Evolutionary conservation across 2,329 filamentous ascomycete genomes (phyloP).

Genomic region (Colletotrichum caudatum): DNA sequence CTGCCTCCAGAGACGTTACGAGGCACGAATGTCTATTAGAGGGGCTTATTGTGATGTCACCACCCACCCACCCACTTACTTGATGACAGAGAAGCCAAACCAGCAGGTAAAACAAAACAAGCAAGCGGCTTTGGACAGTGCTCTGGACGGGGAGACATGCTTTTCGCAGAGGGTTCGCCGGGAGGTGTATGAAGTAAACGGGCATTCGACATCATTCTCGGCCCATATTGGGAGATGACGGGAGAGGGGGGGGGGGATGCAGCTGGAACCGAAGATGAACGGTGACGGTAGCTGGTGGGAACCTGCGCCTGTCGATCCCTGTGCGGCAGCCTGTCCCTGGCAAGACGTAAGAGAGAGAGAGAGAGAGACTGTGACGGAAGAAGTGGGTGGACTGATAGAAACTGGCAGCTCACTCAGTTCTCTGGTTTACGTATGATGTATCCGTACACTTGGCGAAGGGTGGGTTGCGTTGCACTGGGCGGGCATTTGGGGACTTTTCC

Average conservation of each 20-base stretch:
- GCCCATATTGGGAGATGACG: slow-evolving; percentile 6
- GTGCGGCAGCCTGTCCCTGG: slow-evolving; percentile 3
- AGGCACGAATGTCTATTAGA: slow-evolving; percentile 13
- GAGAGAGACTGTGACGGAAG: slow-evolving; percentile 26
- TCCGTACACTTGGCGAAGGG: not conserved
- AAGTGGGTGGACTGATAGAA: slow-evolving; percentile 32
- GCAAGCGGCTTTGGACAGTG: not conserved
- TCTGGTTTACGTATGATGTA: not conserved
- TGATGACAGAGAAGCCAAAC: slow-evolving; percentile 11
- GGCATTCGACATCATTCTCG: slow-evolving; percentile 30
- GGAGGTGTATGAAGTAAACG: slow-evolving; percentile 1
- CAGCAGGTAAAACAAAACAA: not conserved
- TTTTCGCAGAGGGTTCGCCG: slow-evolving; percentile 19
- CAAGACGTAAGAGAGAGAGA: not conserved
- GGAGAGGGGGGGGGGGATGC: not conserved
- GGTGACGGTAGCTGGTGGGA: slow-evolving; percentile 30
- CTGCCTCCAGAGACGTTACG: slow-evolving; percentile 24
- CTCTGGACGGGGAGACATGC: slow-evolving; percentile 33
- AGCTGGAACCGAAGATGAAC: slow-evolving; percentile 28
- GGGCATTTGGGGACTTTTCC: slow-evolving; percentile 9
- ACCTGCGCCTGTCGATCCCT: slow-evolving; percentile 26
- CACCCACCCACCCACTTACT: slow-evolving; percentile 33
- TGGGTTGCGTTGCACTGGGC: slow-evolving; percentile 23
- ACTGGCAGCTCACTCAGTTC: slow-evolving; percentile 20
- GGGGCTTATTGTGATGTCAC: slow-evolving; percentile 36